Percentiles rank a stretch among this genome's conserved stretches.
phyloP scores from a whole-genome alignment of 257 asterid species.

The Parsonsia alboflavescens region DNA sequence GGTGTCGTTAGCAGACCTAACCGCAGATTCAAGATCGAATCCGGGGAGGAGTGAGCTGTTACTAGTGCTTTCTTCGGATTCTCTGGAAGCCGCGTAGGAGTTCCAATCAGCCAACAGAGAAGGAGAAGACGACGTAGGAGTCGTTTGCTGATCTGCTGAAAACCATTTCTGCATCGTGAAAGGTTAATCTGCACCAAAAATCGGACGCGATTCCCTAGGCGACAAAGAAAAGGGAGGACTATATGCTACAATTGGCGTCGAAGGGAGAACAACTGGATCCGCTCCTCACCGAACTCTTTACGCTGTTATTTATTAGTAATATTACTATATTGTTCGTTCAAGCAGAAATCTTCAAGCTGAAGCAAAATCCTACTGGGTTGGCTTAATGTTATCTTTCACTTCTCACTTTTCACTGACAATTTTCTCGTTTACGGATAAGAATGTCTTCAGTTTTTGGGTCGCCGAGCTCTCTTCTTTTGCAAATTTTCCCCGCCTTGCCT shows the following conservation, averaged over 20 bases:
- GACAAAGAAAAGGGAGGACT: neutral
- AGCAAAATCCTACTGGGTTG: neutral
- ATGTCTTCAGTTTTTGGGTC: neutral
- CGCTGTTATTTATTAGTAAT: neutral
- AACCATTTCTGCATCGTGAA: conserved; percentile 73
- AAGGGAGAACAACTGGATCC: neutral
- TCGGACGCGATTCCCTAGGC: conserved; percentile 7
- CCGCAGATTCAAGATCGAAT: conserved; percentile 80
- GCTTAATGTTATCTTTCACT: too few species aligned
- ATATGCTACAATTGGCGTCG: neutral
- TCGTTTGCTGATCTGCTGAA: conserved; percentile 38
- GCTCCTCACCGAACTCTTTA: neutral
- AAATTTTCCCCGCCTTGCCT: too few species aligned
- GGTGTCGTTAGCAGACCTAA: conserved; percentile 82
- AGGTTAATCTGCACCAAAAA: neutral
- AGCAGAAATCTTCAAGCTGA: neutral
- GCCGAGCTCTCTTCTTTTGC: too few species aligned
- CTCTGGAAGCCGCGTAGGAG: conserved; percentile 59
- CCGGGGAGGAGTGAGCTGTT: conserved; percentile 50
- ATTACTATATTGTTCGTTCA: neutral
- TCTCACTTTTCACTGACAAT: neutral
- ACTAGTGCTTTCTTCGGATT: conserved; percentile 45
- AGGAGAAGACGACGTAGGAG: conserved; percentile 37
- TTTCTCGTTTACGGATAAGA: neutral
- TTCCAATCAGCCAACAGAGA: conserved; percentile 81